Evolutionary conservation across 1,284 basidiomycete genomes (phyloP), one percentile per base, ranked within the genome.

Genomic region (Cryptococcus sp.): DNA sequence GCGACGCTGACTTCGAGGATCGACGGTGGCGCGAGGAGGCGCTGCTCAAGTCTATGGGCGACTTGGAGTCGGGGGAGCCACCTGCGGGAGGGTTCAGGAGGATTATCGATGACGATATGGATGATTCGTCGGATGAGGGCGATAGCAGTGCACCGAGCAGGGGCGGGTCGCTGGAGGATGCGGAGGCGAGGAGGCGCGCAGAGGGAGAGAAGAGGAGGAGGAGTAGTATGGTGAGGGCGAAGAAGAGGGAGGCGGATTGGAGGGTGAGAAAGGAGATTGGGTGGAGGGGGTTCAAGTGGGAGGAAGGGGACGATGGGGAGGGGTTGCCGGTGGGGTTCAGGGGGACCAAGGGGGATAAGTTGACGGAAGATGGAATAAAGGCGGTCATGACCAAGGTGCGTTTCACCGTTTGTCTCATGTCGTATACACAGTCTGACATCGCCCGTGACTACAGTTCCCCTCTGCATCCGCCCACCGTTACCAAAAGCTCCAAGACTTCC

Each of bases 311-410:
- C 37, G 61, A 53, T 35, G 73, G 73, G 3, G 65, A 73, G 37
- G 71, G 72, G 9, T 60, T 77, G 52, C 76, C 76, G 1, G 57
- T 56, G 23, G 65, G 68, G 1, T 78, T 78, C 59, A 60, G 71
- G 46, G 76, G 84, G 44, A 80, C 83, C 28, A 82, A 79, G 61
- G 87, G 87, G n/a, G 86, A 84, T 40, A 81, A 80, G 56, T 78
- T 93, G 65, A 86, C 87, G 0, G 88, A 91, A 72, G 83, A 84
- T 63, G 87, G 89, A 70, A 78, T 98, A 66, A 92, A 88, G 77
- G 75, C 92, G 33, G 93, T 93, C 87, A 81, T 90, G 52, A 87
- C 84, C 55, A 85, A 95, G 79, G 93, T 94, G 64, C 69, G 86
- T 76, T 36, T 7, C 20, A 52, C 28, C 23, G 40, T 24, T 23